Base-by-base conservation (phyloP, 2,329 filamentous ascomycete species). In the Fusarium euwallaceae region DNA sequence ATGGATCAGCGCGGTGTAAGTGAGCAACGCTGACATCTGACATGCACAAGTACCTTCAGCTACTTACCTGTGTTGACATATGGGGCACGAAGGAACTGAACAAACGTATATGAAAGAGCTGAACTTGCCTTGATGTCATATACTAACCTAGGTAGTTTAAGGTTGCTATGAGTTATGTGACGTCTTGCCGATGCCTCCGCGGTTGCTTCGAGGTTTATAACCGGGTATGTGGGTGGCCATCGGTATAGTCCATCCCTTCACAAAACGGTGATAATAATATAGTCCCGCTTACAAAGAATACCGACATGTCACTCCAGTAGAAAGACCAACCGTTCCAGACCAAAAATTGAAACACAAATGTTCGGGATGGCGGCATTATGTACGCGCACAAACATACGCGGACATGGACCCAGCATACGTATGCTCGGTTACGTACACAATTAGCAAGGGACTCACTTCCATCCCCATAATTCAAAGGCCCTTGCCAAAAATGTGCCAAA, bases 341-440 rank as follows among this genome's bases (percentile, higher is more conserved):
- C 17, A 55, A 32, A 11, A 55, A 55, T 29, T 55, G 51, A 55
- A 55, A 34, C 51, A 36, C 34, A 36, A 55, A 53, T 20, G 17
- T 32, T 32, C 51, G 51, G 51, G 51, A 55, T 6, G 24, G 27
- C 51, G 51, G 51, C 51, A 55, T 55, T 55, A 55, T 32, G 51
- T 55, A 55, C 51, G n/a, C 27, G 51, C 27, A 55, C 51, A 58
- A 20, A 56, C 22, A 58, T 20, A 58, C 37, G 63, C 32, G 43
- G 51, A 55, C 27, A 55, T 17, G 3, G 10, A 32, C 45, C 39
- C 17, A 62, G 67, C 58, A 41, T 59, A 69, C 67, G 70, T 72
- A 67, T 43, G 64, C 67, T 29, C 51, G 55, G 55, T 67, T 72
- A 67, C 56, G 67, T 72, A 62, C 36, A n/a, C 51, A 55, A 55